Percentiles rank a stretch among this genome's conserved stretches.
These are phyloP conservation scores for Sporothrix schenckii DNA, from an alignment of 2,329 filamentous ascomycete species.

Conservation along the genomic window DNA sequence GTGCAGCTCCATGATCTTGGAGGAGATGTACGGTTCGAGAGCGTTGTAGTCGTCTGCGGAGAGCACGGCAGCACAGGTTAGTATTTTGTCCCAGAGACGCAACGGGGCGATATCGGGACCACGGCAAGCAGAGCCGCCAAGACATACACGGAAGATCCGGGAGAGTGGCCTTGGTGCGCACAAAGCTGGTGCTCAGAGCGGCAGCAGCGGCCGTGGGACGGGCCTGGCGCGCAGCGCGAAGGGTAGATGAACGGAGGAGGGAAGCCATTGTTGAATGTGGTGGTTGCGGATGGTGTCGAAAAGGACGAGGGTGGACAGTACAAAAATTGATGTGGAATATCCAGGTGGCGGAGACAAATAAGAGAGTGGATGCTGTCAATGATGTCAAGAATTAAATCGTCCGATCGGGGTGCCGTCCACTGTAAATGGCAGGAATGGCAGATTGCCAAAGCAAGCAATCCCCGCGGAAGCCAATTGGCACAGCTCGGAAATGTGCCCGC, in stretches of 20 bases:
- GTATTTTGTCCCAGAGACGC: not conserved
- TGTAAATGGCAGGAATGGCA: not conserved
- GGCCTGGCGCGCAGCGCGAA: slow-evolving; percentile 71
- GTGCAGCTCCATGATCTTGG: slow-evolving; percentile 80
- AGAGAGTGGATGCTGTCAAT: slow-evolving; percentile 9
- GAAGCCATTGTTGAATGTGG: slow-evolving; percentile 31
- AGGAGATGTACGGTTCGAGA: slow-evolving; percentile 80
- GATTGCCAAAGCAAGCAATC: not conserved
- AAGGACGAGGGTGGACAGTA: not conserved
- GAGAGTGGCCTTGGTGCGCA: slow-evolving; percentile 86
- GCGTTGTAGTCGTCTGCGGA: slow-evolving; percentile 87
- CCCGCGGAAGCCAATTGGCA: slow-evolving; percentile 13
- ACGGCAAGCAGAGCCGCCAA: not conserved
- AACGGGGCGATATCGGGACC: not conserved
- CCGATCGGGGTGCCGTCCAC: not conserved
- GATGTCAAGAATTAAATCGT: slow-evolving; percentile 15
- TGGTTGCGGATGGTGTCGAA: not conserved
- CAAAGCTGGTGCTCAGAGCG: slow-evolving; percentile 71
- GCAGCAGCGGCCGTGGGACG: slow-evolving; percentile 68
- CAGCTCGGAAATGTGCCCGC: slow-evolving; percentile 25
- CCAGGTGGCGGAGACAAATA: not conserved
- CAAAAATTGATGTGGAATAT: not conserved
- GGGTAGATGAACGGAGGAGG: slow-evolving; percentile 57
- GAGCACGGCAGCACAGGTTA: not conserved
- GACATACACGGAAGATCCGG: slow-evolving; percentile 73